Evolutionary conservation across 306 rosid genomes (phyloP).

Genomic region (Cicer cuneatum): DNA sequence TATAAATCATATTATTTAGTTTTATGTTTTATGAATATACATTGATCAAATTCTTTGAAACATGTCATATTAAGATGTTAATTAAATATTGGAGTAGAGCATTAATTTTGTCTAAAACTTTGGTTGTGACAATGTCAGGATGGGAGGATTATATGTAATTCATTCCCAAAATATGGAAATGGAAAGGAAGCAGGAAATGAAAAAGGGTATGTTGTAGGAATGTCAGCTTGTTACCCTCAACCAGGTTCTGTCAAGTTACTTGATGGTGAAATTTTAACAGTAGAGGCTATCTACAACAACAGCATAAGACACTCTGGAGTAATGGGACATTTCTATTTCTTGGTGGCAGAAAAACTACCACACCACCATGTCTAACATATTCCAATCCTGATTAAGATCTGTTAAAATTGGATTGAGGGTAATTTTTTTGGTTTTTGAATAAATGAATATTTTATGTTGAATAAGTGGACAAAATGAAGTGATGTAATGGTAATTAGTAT

Average conservation of each 20-base stretch:
- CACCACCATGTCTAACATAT: slow-evolving; percentile 20
- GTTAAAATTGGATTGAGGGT: not conserved
- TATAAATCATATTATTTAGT: not conserved
- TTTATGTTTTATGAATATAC: no score
- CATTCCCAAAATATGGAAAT: slow-evolving; percentile 68
- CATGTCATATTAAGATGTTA: no score
- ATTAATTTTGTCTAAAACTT: not conserved
- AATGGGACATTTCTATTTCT: slow-evolving; percentile 74
- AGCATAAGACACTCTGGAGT: slow-evolving; percentile 60
- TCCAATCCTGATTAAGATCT: not conserved
- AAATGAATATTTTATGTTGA: not conserved
- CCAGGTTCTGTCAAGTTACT: slow-evolving; percentile 67
- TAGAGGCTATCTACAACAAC: slow-evolving; percentile 51
- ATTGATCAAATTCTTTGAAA: no score
- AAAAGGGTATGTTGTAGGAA: slow-evolving; percentile 76
- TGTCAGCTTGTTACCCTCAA: slow-evolving; percentile 74
- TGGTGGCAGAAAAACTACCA: slow-evolving; percentile 69
- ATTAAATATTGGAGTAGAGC: no score
- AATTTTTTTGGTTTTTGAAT: not conserved
- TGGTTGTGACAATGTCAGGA: slow-evolving; percentile 51
- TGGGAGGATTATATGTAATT: slow-evolving; percentile 70
- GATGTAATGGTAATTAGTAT: not conserved
- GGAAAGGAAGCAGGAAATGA: slow-evolving; percentile 78
- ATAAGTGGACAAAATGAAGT: not conserved
- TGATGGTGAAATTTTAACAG: slow-evolving; percentile 60